Conservation (phyloP, 1,284 basidiomycete species). For the Xerocomus amazonicus region DNA sequence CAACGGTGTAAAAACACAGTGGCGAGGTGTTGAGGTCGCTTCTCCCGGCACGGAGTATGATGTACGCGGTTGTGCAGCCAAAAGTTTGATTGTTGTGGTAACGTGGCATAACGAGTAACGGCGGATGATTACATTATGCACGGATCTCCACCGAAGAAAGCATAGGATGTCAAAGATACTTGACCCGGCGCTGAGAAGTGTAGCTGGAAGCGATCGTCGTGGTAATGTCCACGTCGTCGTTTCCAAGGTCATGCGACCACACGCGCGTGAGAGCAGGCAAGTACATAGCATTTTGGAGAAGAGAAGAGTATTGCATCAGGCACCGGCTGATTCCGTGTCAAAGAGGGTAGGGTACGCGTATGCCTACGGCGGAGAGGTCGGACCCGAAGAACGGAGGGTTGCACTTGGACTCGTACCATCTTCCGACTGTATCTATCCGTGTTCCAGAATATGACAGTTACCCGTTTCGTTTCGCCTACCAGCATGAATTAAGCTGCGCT, state of each 20-base stretch:
- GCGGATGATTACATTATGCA: background rate
- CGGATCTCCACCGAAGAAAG: background rate
- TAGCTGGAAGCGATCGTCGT: conserved; percentile 16
- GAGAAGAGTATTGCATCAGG: background rate
- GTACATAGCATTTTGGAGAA: background rate
- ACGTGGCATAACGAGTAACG: background rate
- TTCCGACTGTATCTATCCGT: no score
- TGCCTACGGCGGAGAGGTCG: conserved; percentile 1
- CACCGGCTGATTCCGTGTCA: conserved; percentile 20
- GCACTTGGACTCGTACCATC: background rate
- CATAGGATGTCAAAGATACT: background rate
- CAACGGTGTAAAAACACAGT: background rate
- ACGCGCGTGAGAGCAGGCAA: conserved; percentile 3
- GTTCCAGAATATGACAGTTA: no score
- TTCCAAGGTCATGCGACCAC: conserved; percentile 11
- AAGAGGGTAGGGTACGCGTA: background rate
- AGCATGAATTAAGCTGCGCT: no score
- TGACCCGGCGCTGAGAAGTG: background rate
- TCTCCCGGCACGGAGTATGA: background rate
- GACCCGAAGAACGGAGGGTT: background rate
- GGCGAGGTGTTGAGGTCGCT: background rate
- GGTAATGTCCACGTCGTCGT: conserved; percentile 13
- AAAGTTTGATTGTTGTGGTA: background rate
- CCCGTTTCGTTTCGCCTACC: no score
- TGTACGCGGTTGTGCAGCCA: background rate